Evolutionary conservation across 164 flowering plant genomes (phyloP), one percentile per base, ranked within the genome.

Genomic region (Akebia trifoliata): DNA sequence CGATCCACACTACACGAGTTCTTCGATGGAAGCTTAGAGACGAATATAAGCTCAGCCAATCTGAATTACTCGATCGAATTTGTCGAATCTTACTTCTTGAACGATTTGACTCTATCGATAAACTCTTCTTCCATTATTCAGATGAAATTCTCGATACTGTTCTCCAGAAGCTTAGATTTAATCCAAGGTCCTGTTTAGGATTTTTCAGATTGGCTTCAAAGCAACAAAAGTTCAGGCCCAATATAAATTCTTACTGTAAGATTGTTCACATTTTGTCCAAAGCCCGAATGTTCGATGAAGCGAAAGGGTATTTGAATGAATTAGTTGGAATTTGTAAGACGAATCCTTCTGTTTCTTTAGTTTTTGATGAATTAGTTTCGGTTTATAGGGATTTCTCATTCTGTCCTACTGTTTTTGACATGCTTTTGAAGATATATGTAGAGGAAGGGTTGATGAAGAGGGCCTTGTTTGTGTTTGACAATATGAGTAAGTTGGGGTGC

Each of bases 391-490:
- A 93, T 18, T 87, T 84, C 46, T 32, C 62, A 15, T 90, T 90
- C 60, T 78, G 87, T 0, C 84, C 81, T 0, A 63, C 71, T 15
- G 96, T 93, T 53, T 93, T 93, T 49, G 97, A 93, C 65, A 90
- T 93, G 90, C 58, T 87, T 38, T 65, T 93, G 75, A 87, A 84
- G 66, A 67, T 74, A 1, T 84, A 69, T 72, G 86, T 77, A 14
- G 82, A 78, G 61, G 83, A 68, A 45, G 80, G 95, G n/a, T 57
- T 78, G 83, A 31, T 49, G 2, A 77, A 72, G 62, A 56, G 76
- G 63, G 98, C 97, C 4, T 63, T 93, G 17, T 66, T 75, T 63
- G 90, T 87, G 85, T 93, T 93, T 70, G 97, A 93, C 63, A 76
- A 83, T 60, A 90, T 90, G 88, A 76, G 78, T 2, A 78, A 74